These are phyloP conservation scores for Chaetomiaceae sp. DNA, from an alignment of 2,329 filamentous ascomycete genomes.

Conservation along the genomic window DNA sequence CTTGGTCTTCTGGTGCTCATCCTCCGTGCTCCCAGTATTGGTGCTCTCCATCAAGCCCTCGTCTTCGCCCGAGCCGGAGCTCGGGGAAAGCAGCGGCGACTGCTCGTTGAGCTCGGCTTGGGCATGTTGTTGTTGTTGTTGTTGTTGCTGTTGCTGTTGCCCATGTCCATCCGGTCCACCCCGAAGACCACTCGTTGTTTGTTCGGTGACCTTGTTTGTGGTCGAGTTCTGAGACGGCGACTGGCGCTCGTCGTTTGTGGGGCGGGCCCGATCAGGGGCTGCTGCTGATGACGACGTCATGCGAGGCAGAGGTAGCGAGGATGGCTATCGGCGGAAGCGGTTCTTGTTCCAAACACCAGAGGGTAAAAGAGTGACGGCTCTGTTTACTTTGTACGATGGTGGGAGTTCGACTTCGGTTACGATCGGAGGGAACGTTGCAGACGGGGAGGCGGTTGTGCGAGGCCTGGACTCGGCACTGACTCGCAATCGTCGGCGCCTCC, in stretches of 20 bases:
- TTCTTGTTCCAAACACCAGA: neutral
- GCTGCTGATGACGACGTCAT: conserved; percentile 40
- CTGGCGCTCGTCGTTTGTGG: conserved; percentile 26
- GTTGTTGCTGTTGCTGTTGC: neutral
- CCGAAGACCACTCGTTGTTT: conserved; percentile 10
- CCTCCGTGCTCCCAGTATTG: conserved; percentile 34
- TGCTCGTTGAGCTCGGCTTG: conserved; percentile 38
- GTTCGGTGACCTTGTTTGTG: conserved; percentile 8
- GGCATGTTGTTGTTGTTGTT: neutral
- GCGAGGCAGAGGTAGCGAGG: conserved; percentile 21
- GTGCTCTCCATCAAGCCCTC: conserved; percentile 33
- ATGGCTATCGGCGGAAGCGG: conserved; percentile 1
- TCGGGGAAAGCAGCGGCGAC: conserved; percentile 47
- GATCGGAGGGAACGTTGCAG: neutral
- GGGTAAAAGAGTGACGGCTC: neutral
- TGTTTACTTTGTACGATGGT: neutral
- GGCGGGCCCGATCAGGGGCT: conserved; percentile 28
- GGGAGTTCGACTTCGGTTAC: neutral
- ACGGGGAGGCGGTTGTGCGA: neutral
- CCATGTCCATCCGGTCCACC: conserved; percentile 25
- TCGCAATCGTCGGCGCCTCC: neutral
- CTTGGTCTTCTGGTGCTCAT: conserved; percentile 62
- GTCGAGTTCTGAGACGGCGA: conserved; percentile 5
- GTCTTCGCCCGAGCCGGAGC: conserved; percentile 29
- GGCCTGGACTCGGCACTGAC: neutral